A percentile compares a stretch with the other conserved stretches of the same genome.
Evolutionary conservation across 2,329 filamentous ascomycete species (phyloP).

Genomic region (Pezicula neosporulosa): DNA sequence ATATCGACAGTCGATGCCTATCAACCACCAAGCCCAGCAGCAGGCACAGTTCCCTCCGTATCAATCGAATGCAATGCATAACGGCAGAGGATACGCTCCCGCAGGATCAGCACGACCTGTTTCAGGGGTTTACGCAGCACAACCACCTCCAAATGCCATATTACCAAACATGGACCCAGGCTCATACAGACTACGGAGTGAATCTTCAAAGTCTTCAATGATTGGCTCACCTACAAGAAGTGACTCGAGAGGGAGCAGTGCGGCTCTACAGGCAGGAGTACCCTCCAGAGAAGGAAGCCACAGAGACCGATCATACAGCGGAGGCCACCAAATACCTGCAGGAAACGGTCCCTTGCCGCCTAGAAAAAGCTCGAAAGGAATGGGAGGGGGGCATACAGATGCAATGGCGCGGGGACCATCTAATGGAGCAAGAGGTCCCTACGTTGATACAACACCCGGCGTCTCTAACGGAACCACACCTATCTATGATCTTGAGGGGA

Average conservation of each 20-base stretch:
- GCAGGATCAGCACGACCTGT: slow-evolving; percentile 35
- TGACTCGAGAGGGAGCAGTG: slow-evolving; percentile 59
- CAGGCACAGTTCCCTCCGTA: slow-evolving; percentile 39
- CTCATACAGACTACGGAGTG: slow-evolving; percentile 53
- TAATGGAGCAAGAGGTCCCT: slow-evolving; percentile 4
- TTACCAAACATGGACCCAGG: slow-evolving; percentile 31
- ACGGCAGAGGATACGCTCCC: slow-evolving; percentile 30
- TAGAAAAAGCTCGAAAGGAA: slow-evolving; percentile 71
- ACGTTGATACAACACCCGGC: background rate
- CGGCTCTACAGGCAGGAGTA: slow-evolving; percentile 55
- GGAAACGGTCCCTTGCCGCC: slow-evolving; percentile 66
- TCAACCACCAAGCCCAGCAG: slow-evolving; percentile 39
- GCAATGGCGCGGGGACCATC: slow-evolving; percentile 15
- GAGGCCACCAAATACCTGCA: slow-evolving; percentile 45
- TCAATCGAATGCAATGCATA: slow-evolving; percentile 37
- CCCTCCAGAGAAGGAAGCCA: slow-evolving; percentile 68
- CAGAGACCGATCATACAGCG: slow-evolving; percentile 64
- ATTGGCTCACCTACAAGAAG: slow-evolving; percentile 52
- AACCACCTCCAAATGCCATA: slow-evolving; percentile 34
- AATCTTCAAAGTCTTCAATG: slow-evolving; percentile 54
- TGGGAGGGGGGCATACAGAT: slow-evolving; percentile 52
- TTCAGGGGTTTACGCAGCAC: slow-evolving; percentile 41
- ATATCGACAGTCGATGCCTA: slow-evolving; percentile 38
- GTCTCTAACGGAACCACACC: slow-evolving; percentile 26
- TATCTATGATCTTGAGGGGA: slow-evolving; percentile 54